Evolutionary conservation across 1,139 yeast genomes (phyloP).

Genomic region (Protomyces lactucae-debilis): DNA sequence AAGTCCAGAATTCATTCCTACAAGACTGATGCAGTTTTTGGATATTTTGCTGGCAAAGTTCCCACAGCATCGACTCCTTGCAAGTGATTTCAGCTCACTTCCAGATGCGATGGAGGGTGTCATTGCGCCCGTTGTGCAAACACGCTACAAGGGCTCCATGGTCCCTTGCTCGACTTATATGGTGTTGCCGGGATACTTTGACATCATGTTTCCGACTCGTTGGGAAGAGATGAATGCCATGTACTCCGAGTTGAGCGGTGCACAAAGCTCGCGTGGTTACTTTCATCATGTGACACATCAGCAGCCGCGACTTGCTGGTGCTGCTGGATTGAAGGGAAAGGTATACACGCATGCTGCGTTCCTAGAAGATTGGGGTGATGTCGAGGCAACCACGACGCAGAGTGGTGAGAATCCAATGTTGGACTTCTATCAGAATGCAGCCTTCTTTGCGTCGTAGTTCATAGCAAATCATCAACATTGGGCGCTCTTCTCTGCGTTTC

Average conservation of each 20-base stretch:
- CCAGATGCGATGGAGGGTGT: conserved; percentile 62
- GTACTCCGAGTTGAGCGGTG: conserved; percentile 49
- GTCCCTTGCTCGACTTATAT: conserved; percentile 68
- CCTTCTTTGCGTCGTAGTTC: conserved; percentile 4
- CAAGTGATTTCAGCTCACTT: conserved; percentile 68
- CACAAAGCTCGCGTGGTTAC: conserved; percentile 5
- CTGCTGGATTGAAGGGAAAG: conserved; percentile 54
- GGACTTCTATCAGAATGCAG: conserved; percentile 60
- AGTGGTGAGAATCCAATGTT: conserved; percentile 87
- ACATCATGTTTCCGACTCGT: conserved; percentile 82
- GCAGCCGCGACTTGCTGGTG: neutral
- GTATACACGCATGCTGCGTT: conserved; percentile 61
- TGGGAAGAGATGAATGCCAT: conserved; percentile 59
- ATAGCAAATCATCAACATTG: neutral
- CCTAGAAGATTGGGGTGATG: conserved; percentile 66
- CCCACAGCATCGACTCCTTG: conserved; percentile 67
- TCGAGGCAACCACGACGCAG: conserved; percentile 61
- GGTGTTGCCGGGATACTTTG: conserved; percentile 75
- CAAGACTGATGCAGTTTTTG: conserved; percentile 63
- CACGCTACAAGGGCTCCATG: conserved; percentile 58
- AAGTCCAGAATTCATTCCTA: conserved; percentile 76
- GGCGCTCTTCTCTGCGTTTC: too few relatives aligned
- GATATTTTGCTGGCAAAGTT: conserved; percentile 59
- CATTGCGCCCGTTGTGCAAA: conserved; percentile 79
- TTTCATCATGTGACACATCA: conserved; percentile 19